Evolutionary conservation across 805 yeast genomes (phyloP), one percentile per base, ranked within the genome.

Genomic region (Metschnikowia orientalis): DNA sequence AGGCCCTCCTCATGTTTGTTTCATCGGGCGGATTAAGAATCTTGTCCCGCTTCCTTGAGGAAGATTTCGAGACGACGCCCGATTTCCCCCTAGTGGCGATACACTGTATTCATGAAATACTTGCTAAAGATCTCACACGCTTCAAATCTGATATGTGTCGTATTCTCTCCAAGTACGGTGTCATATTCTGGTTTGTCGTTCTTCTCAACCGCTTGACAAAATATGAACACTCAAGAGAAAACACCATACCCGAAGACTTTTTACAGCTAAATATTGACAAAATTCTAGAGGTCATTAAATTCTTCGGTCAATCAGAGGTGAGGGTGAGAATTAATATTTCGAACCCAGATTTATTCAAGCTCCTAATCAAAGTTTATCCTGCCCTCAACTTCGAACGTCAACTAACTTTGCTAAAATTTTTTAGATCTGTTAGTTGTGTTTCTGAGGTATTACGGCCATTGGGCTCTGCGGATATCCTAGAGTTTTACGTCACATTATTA

Each of bases 11-110:
- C 4, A 55, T 61, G 59, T 66, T 70, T 38, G 57, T 70, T 4
- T 63, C 72, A 3, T 54, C 67, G 32, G 77, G 77, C 3, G 73
- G 74, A 0, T 50, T 73, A 13, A 51, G 63, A 18, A 61, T 70
- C 3, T 50, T 71, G 18, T 48, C 69, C 1, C 63, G 66, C 23
- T 66, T 71, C 39, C 57, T 71, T 3, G 74, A 69, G 35, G 74
- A 66, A 34, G 74, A 70, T 38, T 60, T 61, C 32, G 68, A 61
- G 25, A 25, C 53, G 1, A 47, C 57, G 3, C 71, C 69, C 0
- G 57, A 53, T 11, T 57, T 67, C 35, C 61, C 71, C 2, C 32
- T 59, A 7, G 61, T 59, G 11, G 48, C 69, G 3, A 56, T 68
- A 14, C 61, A 65, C 13, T 51, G 61, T 22, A 54, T 68, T 11